Percentiles rank a stretch among this genome's conserved stretches.
Conservation (phyloP, 352 stramenopile genomes). For the Globisporangium nunn region DNA sequence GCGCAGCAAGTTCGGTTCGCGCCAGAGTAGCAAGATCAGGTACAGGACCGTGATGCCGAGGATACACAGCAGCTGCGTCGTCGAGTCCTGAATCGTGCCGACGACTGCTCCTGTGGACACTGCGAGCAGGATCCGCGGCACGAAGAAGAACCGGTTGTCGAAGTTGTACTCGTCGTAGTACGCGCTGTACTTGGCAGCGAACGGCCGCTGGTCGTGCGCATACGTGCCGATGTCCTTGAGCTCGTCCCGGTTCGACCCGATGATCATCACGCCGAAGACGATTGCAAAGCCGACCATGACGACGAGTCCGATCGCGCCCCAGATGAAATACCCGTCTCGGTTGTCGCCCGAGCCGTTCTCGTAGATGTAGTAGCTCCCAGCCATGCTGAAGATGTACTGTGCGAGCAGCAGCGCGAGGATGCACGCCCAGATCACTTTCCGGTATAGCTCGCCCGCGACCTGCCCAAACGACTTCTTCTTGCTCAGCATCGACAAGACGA, state of each 20-base stretch:
- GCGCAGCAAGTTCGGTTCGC: constrained; percentile 69
- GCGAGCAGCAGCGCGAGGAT: constrained; percentile 67
- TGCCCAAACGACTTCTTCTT: constrained; percentile 61
- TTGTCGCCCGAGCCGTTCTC: constrained; percentile 21
- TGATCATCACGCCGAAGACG: constrained; percentile 59
- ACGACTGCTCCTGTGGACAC: constrained; percentile 66
- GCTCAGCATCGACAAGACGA: constrained; percentile 34
- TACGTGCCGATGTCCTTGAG: constrained; percentile 68
- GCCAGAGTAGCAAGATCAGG: constrained; percentile 54
- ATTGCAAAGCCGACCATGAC: constrained; percentile 46
- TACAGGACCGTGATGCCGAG: constrained; percentile 64
- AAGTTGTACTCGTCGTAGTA: constrained; percentile 90
- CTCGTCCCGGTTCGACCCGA: constrained; percentile 58
- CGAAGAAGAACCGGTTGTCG: constrained; percentile 86
- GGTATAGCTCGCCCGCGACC: constrained; percentile 59
- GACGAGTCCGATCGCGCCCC: constrained; percentile 41
- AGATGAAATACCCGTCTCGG: constrained; percentile 25
- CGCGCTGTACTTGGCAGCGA: constrained; percentile 76
- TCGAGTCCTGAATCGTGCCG: constrained; percentile 58
- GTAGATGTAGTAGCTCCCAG: constrained; percentile 70
- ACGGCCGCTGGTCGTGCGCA: constrained; percentile 69
- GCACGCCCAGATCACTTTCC: constrained; percentile 71
- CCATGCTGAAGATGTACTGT: constrained; percentile 86
- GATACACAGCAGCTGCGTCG: constrained; percentile 68
- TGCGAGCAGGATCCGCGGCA: constrained; percentile 66